Evolutionary conservation across 140 eudicot species (phyloP), one percentile per base, ranked within the genome.

Genomic region (Stevia rebaudiana): DNA sequence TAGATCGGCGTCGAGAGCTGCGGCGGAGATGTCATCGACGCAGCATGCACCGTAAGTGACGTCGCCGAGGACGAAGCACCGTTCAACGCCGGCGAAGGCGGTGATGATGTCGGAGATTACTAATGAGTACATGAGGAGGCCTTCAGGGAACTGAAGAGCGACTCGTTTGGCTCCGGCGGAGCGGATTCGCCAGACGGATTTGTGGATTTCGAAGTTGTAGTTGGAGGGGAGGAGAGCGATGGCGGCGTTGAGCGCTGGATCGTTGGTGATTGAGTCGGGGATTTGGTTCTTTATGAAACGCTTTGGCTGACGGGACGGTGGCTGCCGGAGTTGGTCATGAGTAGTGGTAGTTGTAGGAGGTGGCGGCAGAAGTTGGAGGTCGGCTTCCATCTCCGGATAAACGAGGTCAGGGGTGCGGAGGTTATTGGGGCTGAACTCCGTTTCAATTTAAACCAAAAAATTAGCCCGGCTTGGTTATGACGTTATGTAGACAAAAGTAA

Each of bases 41-140:
- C 98, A 91, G 65, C 98, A 91, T 1, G 98, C 98, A 49, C 98
- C 98, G 73, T 84, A 91, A 10, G 98, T 87, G 70, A 87, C 98
- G 82, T 91, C 98, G 17, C 91, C 95, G 49, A 91, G 85, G 36
- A 91, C 60, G 63, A 87, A 80, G 60, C 85, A 76, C 3, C 77
- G 79, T 3, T 73, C 79, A 30, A 74, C 86, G 72, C 46, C 70
- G 43, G 98, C 79, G 78, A 87, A 91, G 41, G 98, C 52, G 60
- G 83, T 71, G 79, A 91, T 82, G 67, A 91, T 84, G 71, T 91
- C 98, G 65, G 96, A 82, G 80, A 91, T 89, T 64, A 67, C 44
- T 39, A 84, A 68, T 11, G 98, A 84, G 83, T 77, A 91, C 95
- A 87, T 84, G 42, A 91, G 76, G 30, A 87, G 98, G 48, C 98